Conservation (phyloP, 2,329 filamentous ascomycete species). For the Teratosphaeria gauchensis region DNA sequence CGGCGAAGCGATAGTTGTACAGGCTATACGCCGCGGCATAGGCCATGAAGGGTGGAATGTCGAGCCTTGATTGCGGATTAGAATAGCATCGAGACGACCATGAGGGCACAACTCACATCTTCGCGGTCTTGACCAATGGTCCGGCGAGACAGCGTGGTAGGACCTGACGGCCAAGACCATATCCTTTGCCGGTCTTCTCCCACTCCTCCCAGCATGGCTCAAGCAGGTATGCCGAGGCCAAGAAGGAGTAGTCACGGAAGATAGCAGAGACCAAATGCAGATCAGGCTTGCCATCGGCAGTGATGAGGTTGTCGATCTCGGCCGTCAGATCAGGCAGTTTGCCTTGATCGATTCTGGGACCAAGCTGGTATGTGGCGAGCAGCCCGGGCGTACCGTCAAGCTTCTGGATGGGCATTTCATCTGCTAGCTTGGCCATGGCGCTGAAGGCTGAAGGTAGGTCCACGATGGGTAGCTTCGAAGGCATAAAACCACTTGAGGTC, state of each 20-base stretch:
- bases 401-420: constrained; percentile 70
- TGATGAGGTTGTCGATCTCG: constrained; percentile 40
- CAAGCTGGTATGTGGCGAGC: constrained; percentile 63
- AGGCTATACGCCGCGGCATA: constrained; percentile 57
- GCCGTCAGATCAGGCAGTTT: constrained; percentile 68
- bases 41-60: constrained; percentile 90
- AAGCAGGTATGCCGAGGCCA: constrained; percentile 79
- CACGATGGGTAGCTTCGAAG: constrained; percentile 42
- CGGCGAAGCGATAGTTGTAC: constrained; percentile 54
- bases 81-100: background rate
- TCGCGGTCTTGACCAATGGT: constrained; percentile 73
- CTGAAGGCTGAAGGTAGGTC: constrained; percentile 65
- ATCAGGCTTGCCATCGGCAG: constrained; percentile 55
- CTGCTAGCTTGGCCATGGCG: constrained; percentile 59
- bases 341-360: constrained; percentile 55
- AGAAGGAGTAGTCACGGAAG: constrained; percentile 85
- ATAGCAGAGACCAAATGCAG: constrained; percentile 73
- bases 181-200: constrained; percentile 52
- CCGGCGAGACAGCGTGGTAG: constrained; percentile 67
- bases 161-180: constrained; percentile 65
- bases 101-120: constrained; percentile 58
- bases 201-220: constrained; percentile 81
- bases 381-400: constrained; percentile 65
- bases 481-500: constrained; percentile 63
- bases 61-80: constrained; percentile 35